These are phyloP conservation scores for Eucalyptus brandiana DNA, from an alignment of 345 rosid genomes.

Conservation along the genomic window DNA sequence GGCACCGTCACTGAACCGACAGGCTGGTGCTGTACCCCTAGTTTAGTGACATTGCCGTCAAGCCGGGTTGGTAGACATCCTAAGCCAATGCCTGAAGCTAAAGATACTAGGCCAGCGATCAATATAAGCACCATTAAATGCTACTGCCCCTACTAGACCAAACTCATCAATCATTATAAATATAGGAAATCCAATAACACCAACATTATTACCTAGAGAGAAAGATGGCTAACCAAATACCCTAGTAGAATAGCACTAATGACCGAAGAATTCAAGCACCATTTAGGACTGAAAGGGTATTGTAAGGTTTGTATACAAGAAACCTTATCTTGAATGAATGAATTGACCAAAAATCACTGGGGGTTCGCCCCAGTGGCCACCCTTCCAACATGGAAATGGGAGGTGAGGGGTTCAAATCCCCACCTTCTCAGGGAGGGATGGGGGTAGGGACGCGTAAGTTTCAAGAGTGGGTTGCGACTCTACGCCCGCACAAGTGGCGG, in stretches of 20 bases:
- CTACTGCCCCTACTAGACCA: background rate
- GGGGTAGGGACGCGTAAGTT: too few relatives aligned
- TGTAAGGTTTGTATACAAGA: background rate
- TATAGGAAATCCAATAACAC: background rate
- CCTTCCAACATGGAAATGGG: too few relatives aligned
- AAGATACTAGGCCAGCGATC: background rate
- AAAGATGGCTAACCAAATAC: background rate
- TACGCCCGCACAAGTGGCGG: too few relatives aligned
- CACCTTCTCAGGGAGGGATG: too few relatives aligned
- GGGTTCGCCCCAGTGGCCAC: too few relatives aligned
- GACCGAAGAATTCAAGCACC: background rate
- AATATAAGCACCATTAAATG: background rate
- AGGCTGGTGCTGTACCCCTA: rapidly evolving
- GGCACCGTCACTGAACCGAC: rapidly evolving
- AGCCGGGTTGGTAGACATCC: background rate
- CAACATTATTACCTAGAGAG: background rate
- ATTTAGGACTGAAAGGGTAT: background rate
- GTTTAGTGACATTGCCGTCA: rapidly evolving
- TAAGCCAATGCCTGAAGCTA: background rate
- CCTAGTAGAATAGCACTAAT: background rate
- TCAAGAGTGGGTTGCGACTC: too few relatives aligned
- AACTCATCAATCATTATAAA: background rate
- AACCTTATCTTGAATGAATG: background rate
- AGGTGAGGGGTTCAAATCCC: too few relatives aligned
- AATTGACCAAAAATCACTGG: too few relatives aligned